phyloP scores from a whole-genome alignment of 208 protist species.

The Trypanosoma vivax region DNA sequence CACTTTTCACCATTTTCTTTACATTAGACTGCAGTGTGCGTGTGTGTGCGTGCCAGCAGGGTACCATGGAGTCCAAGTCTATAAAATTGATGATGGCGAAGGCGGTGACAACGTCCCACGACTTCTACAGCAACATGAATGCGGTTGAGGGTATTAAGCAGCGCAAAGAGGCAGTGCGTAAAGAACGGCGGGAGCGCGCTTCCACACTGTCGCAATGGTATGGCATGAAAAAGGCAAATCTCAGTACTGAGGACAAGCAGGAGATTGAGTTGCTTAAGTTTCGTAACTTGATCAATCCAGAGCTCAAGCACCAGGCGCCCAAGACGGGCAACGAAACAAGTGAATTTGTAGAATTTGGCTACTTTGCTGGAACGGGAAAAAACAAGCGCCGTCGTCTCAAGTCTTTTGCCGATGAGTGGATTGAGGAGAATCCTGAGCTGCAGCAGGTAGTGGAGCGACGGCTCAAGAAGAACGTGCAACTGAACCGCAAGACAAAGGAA shows the following conservation, averaged over 20 bases:
- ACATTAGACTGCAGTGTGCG: neutral
- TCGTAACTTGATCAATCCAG: slow-evolving; percentile 81
- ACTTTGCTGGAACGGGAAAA: slow-evolving; percentile 59
- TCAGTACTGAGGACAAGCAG: slow-evolving; percentile 48
- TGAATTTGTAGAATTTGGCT: slow-evolving; percentile 88
- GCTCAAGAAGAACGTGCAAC: slow-evolving; percentile 73
- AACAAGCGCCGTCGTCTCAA: slow-evolving; percentile 75
- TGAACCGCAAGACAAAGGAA: slow-evolving; percentile 69
- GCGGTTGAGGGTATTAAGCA: slow-evolving; percentile 65
- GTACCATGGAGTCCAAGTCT: slow-evolving; percentile 17
- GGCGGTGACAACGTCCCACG: slow-evolving; percentile 60
- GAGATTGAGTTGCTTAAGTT: slow-evolving; percentile 85
- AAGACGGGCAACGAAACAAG: slow-evolving; percentile 48
- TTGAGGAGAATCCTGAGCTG: slow-evolving; percentile 79
- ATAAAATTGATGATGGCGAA: slow-evolving; percentile 81
- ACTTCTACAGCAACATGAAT: slow-evolving; percentile 57
- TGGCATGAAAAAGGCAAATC: slow-evolving; percentile 64
- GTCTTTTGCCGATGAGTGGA: slow-evolving; percentile 88
- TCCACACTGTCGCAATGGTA: slow-evolving; percentile 85
- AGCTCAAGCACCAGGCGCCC: slow-evolving; percentile 69
- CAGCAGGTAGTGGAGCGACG: slow-evolving; percentile 53
- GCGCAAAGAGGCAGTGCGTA: slow-evolving; percentile 61
- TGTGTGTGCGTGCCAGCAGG: neutral
- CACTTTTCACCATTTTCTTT: too few species aligned
- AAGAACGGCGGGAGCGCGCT: slow-evolving; percentile 54